Percentiles rank a stretch among this genome's conserved stretches.
These are phyloP conservation scores for Euphrasia confusa DNA, from an alignment of 257 asterid species.

Conservation along the genomic window DNA sequence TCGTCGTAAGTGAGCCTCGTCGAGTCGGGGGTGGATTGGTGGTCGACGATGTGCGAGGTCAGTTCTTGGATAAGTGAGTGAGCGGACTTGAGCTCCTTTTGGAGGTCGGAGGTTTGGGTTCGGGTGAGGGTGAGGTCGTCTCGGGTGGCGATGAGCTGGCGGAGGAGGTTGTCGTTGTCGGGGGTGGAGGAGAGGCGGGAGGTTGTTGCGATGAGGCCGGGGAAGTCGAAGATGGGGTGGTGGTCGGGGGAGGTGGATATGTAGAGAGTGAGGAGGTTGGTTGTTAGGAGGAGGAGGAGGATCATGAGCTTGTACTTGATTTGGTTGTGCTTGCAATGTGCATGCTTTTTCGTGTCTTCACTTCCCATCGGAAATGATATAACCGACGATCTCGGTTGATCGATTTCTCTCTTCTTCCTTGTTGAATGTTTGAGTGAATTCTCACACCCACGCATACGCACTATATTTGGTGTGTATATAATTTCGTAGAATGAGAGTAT, in stretches of 20 bases:
- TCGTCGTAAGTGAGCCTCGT: conserved; percentile 17
- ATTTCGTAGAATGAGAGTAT: too few species aligned
- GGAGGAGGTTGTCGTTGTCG: conserved; percentile 23
- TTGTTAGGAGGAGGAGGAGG: conserved; percentile 30
- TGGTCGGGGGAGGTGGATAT: conserved; percentile 30
- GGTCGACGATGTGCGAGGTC: conserved; percentile 6
- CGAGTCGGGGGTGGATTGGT: not conserved
- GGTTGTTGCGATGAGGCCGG: not conserved
- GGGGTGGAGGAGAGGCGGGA: conserved; percentile 20
- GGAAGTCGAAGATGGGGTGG: conserved; percentile 2
- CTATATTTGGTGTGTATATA: too few species aligned
- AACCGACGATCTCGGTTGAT: too few species aligned
- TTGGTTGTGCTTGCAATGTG: conserved; percentile 27
- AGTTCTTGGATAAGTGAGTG: conserved; percentile 27
- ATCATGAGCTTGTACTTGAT: conserved; percentile 35
- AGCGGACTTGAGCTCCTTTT: conserved; percentile 34
- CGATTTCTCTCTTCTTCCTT: not conserved
- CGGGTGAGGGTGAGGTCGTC: conserved; percentile 30
- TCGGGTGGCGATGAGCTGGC: conserved; percentile 34
- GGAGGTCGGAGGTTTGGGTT: conserved; percentile 25
- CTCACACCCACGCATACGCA: not conserved
- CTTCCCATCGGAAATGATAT: conserved; percentile 24
- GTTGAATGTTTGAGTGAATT: not conserved
- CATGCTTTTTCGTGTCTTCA: conserved; percentile 33
- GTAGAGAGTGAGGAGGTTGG: conserved; percentile 48